Base-by-base conservation (phyloP, 306 rosid genomes). In the Lablab purpureus region DNA sequence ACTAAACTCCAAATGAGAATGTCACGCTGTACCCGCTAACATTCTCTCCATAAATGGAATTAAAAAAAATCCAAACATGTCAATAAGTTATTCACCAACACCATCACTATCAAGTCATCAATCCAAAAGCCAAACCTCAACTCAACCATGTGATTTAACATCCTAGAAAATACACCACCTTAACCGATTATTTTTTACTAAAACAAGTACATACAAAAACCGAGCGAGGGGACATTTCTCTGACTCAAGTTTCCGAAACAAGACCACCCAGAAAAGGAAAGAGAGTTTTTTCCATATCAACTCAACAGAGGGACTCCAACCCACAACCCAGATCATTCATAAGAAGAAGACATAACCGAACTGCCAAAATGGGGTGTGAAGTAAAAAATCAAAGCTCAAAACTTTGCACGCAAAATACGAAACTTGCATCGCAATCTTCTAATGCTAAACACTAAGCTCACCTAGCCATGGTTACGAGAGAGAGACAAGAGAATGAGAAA, bases 381-480 rank as follows among this genome's bases (percentile, higher is more conserved):
- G 59, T 28, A 47, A 74, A 10, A 14, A 65, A 4, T 25, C n/a
- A 68, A 68, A 81, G 75, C 8, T 0, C 47, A 4, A 8, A 67
- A 69, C 66, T 81, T 56, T 23, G 10, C 23, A 6, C 7, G 22
- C n/a, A 69, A 56, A 70, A 49, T 0, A 50, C 10, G 78, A 79
- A 79, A 34, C 47, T 60, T 32, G 17, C 50, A 71, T 4, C 3
- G 23, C 63, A 73, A 65, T 70, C 51, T 27, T 46, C 5, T 37
- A 41, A 41, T 41, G 46, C 46, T 41, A 10, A 10, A 11, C 46
- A 41, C 10, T 41, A 27, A 71, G 54, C 88, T 82, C 78, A 88
- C 89, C 89, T 85, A 67, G 87, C 84, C 91, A 88, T 88, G 13
- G n/a, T 0, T 10, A 10, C 22, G 54, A 36, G 15, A 40, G 74